phyloP scores from a whole-genome alignment of 202 grass and related monocot genomes.

The Saccharum hybrid region DNA sequence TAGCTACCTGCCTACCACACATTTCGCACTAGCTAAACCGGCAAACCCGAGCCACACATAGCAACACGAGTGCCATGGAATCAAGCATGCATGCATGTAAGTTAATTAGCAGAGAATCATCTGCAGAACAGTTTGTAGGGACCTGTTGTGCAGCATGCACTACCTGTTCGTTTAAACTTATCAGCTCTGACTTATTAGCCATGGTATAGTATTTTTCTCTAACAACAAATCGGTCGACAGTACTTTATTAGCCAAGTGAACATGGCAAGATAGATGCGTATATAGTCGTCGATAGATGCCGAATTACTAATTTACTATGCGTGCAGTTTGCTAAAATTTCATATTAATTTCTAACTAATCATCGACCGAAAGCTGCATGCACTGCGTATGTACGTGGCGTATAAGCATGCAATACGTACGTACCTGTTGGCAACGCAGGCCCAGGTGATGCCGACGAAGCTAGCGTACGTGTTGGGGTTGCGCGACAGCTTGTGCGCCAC shows the following conservation, averaged over 20 bases:
- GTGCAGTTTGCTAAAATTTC: neutral
- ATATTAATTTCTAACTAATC: too few relatives aligned
- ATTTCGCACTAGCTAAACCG: slow-evolving; percentile 14
- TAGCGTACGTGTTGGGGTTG: slow-evolving; percentile 85
- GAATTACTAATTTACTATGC: neutral
- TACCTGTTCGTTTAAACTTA: too few relatives aligned
- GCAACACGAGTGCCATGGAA: neutral
- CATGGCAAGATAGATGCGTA: too few relatives aligned
- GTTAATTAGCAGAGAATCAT: neutral
- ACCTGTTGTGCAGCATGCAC: neutral
- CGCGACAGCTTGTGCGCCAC: slow-evolving; percentile 80
- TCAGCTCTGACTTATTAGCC: too few relatives aligned
- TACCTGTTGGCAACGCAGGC: slow-evolving; percentile 75
- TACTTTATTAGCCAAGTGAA: too few relatives aligned
- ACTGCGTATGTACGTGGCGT: too few relatives aligned
- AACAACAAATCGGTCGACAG: too few relatives aligned
- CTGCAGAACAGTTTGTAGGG: neutral
- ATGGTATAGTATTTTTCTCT: too few relatives aligned
- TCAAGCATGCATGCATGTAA: neutral
- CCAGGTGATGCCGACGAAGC: slow-evolving; percentile 85
- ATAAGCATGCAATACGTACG: neutral
- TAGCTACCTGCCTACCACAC: slow-evolving; percentile 27
- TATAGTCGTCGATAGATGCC: too few relatives aligned
- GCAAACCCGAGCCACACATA: slow-evolving; percentile 12
- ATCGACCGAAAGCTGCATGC: too few relatives aligned